phyloP scores from a whole-genome alignment of 495 filamentous ascomycete genomes.

The Trichoderma reesei region DNA sequence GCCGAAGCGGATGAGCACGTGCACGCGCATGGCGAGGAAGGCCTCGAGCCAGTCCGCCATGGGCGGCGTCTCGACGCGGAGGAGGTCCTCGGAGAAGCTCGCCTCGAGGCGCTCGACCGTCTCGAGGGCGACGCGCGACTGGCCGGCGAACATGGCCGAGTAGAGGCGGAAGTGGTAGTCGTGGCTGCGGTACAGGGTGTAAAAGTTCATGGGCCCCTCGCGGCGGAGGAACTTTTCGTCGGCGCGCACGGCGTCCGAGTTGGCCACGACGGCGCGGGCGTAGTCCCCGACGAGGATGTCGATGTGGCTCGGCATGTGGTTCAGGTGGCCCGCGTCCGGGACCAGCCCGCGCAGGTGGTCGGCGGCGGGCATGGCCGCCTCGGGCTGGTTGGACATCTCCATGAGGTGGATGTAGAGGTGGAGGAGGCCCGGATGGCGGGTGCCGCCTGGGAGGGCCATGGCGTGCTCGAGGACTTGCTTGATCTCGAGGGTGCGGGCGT shows the following conservation, averaged over 20 bases:
- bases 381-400: conserved; percentile 60
- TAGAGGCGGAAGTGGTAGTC: conserved; percentile 61
- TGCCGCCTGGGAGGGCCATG: conserved; percentile 29
- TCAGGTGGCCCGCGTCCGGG: conserved; percentile 59
- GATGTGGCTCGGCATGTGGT: conserved; percentile 64
- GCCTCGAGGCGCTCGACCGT: conserved; percentile 41
- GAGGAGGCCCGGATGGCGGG: conserved; percentile 52
- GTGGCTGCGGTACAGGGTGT: conserved; percentile 57
- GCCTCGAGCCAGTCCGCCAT: conserved; percentile 67
- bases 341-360: conserved; percentile 52
- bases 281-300: conserved; percentile 62
- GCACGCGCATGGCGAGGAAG: conserved; percentile 51
- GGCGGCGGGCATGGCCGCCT: conserved; percentile 44
- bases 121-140: conserved; percentile 45
- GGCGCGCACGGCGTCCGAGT: conserved; percentile 51
- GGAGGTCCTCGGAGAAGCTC: conserved; percentile 48
- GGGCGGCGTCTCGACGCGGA: conserved; percentile 52
- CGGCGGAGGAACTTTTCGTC: conserved; percentile 49
- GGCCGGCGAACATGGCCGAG: conserved; percentile 60
- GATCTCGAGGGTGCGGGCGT: conserved; percentile 47
- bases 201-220: conserved; percentile 49
- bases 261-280: conserved; percentile 47
- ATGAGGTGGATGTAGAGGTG: conserved; percentile 66
- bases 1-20: conserved; percentile 58
- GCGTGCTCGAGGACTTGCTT: conserved; percentile 45